Evolutionary conservation across 495 filamentous ascomycete species (phyloP).

Genomic region (Parathielavia hyrcaniae): DNA sequence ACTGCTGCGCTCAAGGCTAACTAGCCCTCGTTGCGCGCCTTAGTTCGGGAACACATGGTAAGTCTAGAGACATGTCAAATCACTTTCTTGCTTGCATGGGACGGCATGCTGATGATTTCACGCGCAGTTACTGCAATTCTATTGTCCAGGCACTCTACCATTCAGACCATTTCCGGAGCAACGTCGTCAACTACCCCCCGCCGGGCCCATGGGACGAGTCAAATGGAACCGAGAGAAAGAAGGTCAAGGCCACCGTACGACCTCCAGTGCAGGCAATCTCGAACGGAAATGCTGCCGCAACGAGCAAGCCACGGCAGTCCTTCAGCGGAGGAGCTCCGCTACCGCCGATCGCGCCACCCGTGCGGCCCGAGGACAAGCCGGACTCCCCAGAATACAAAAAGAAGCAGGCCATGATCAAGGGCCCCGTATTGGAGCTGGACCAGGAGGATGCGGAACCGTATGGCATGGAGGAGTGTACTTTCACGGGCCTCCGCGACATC

Average conservation of each 20-base stretch:
- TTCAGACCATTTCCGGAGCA: conserved; percentile 89
- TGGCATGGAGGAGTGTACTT: conserved; percentile 90
- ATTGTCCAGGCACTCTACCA: conserved; percentile 96
- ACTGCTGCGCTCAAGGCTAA: conserved; percentile 18
- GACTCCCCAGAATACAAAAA: conserved; percentile 96
- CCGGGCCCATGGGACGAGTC: conserved; percentile 42
- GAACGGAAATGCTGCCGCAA: conserved; percentile 36
- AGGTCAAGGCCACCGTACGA: conserved; percentile 46
- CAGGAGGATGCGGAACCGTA: conserved; percentile 71
- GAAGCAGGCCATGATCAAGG: conserved; percentile 80
- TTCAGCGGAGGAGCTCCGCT: conserved; percentile 38
- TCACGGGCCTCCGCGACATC: conserved; percentile 90
- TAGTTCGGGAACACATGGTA: conserved; percentile 99
- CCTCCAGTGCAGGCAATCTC: conserved; percentile 39
- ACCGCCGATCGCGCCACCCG: conserved; percentile 30
- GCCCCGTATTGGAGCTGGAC: conserved; percentile 75
- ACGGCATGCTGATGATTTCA: neutral
- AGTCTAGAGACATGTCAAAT: conserved; percentile 12
- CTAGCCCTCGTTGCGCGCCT: conserved; percentile 17
- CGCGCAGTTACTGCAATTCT: conserved; percentile 90
- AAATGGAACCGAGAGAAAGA: conserved; percentile 37
- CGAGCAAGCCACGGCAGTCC: conserved; percentile 40
- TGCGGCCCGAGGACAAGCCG: conserved; percentile 59
- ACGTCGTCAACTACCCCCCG: conserved; percentile 87
- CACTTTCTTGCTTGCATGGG: neutral